phyloP scores from a whole-genome alignment of 768 basidiomycete species.

The Psilocybe subaeruginosa region DNA sequence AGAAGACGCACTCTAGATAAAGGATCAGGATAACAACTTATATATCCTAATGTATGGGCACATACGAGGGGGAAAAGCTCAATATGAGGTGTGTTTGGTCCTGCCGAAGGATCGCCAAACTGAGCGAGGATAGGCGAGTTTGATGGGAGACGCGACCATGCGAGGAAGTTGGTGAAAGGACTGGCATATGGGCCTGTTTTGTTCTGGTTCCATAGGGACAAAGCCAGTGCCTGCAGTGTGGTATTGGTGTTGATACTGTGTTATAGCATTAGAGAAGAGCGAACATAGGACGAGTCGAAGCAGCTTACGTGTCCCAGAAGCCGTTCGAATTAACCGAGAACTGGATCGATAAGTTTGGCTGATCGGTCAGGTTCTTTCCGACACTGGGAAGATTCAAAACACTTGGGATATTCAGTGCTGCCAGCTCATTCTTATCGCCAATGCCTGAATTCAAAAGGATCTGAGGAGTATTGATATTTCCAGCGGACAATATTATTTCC shows the following conservation, averaged over 20 bases:
- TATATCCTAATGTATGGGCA: not conserved
- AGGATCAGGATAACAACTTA: not conserved
- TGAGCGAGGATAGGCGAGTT: not conserved
- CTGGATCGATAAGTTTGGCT: not conserved
- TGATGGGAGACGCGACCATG: not conserved
- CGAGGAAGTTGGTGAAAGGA: not conserved
- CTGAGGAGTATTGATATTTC: conserved; percentile 20
- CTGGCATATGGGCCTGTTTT: not conserved
- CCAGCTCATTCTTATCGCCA: conserved; percentile 17
- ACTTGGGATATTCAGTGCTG: conserved; percentile 8
- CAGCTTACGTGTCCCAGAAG: conserved; percentile 2
- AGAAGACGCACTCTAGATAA: not conserved
- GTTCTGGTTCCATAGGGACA: not conserved
- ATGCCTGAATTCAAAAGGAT: conserved; percentile 25
- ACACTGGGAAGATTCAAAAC: conserved; percentile 20
- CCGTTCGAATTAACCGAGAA: conserved; percentile 10
- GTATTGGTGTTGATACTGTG: not conserved
- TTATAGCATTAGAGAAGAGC: not conserved
- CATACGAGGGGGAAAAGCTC: not conserved
- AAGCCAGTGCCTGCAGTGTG: not conserved
- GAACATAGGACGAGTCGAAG: not conserved
- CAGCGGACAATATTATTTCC: conserved; percentile 29
- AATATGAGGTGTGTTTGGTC: not conserved
- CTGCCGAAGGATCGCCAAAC: conserved; percentile 1
- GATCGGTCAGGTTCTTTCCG: conserved; percentile 23